These are phyloP conservation scores for Aquanectria penicillioides DNA, from an alignment of 2,329 filamentous ascomycete species.

Conservation along the genomic window DNA sequence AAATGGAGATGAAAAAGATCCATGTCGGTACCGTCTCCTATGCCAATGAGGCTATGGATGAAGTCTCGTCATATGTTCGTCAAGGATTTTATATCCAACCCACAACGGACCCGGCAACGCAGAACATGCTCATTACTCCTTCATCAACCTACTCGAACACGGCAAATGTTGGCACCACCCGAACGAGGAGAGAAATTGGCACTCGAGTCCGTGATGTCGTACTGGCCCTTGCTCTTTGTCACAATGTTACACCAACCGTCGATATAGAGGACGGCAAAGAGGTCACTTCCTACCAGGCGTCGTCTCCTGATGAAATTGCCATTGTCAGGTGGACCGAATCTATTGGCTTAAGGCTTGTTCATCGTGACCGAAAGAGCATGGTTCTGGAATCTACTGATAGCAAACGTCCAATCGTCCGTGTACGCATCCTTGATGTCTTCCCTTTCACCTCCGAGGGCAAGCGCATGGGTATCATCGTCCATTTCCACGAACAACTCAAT, in stretches of 20 bases:
- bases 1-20: slow-evolving; percentile 99
- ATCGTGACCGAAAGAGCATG: slow-evolving; percentile 90
- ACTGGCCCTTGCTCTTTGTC: slow-evolving; percentile 89
- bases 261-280: slow-evolving; percentile 83
- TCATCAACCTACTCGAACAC: slow-evolving; percentile 75
- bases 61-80: slow-evolving; percentile 85
- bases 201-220: slow-evolving; percentile 93
- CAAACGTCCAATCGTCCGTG: slow-evolving; percentile 79
- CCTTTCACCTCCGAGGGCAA: slow-evolving; percentile 98
- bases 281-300: slow-evolving; percentile 91
- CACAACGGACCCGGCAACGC: slow-evolving; percentile 56
- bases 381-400: slow-evolving; percentile 80
- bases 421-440: slow-evolving; percentile 92
- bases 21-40: slow-evolving; percentile 98
- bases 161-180: slow-evolving; percentile 72
- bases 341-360: slow-evolving; percentile 84
- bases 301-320: slow-evolving; percentile 96
- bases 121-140: slow-evolving; percentile 73
- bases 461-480: slow-evolving; percentile 96
- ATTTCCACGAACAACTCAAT: slow-evolving; percentile 72
- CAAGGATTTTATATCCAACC: slow-evolving; percentile 77
- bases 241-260: slow-evolving; percentile 88
- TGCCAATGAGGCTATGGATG: slow-evolving; percentile 98
- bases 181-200: slow-evolving; percentile 92
- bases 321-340: slow-evolving; percentile 96